These are phyloP conservation scores for Beauveria caledonica DNA, from an alignment of 2,329 filamentous ascomycete genomes.

Conservation along the genomic window DNA sequence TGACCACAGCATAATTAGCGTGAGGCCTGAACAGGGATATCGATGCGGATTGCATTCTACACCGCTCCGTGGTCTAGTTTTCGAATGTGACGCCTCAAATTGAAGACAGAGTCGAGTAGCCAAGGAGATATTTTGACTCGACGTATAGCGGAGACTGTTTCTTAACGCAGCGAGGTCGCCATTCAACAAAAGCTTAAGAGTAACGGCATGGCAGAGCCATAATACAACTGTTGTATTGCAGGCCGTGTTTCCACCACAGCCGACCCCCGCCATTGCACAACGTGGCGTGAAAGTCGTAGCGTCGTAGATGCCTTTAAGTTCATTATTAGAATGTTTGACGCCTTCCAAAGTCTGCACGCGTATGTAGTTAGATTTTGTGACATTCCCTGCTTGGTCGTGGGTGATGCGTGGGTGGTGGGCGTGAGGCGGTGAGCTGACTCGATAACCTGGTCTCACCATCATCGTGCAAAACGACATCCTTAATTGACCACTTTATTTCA, in stretches of 20 bases:
- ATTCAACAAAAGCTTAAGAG: background rate
- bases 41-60: background rate
- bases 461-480: background rate
- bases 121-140: background rate
- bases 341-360: background rate
- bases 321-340: background rate
- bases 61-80: background rate
- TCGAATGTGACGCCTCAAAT: background rate
- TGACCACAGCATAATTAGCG: background rate
- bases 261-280: background rate
- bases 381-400: background rate
- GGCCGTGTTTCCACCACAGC: background rate
- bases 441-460: background rate
- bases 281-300: background rate
- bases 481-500: background rate
- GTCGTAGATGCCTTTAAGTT: background rate
- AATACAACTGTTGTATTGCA: background rate
- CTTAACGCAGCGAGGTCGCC: too few species aligned
- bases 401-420: background rate
- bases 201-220: background rate
- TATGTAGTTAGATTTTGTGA: background rate
- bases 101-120: background rate
- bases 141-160: background rate
- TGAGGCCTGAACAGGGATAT: background rate
- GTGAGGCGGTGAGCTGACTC: background rate